phyloP scores from a whole-genome alignment of 345 rosid genomes.

The Eucalyptus decipiens region DNA sequence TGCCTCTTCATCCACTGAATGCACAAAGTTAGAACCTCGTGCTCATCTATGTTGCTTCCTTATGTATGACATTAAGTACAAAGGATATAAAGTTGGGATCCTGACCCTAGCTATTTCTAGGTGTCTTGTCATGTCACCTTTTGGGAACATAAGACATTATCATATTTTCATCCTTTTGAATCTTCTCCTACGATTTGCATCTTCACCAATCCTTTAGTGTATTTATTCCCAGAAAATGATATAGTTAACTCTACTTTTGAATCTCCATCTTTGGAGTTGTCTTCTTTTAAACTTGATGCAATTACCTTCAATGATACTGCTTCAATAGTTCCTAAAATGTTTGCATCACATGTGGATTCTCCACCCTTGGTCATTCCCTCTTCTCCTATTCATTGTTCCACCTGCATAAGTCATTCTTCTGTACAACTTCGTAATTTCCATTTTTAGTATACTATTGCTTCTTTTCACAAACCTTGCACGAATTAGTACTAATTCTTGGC shows the following conservation, averaged over 20 bases:
- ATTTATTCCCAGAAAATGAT: background rate
- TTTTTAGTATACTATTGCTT: background rate
- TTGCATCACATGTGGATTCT: background rate
- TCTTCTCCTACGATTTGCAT: background rate
- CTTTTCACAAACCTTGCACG: background rate
- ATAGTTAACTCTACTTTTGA: too few relatives aligned
- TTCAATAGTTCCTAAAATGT: too few relatives aligned
- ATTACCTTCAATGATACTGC: background rate
- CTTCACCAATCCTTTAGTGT: background rate
- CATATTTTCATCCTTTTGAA: background rate
- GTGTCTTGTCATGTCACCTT: background rate
- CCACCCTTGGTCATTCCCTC: background rate
- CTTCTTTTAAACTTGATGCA: background rate
- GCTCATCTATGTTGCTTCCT: background rate
- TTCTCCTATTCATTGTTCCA: background rate
- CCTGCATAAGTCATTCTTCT: background rate
- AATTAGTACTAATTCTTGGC: background rate
- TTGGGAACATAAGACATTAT: background rate
- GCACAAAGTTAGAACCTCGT: background rate
- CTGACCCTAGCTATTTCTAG: background rate
- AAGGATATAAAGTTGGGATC: background rate
- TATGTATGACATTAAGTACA: background rate
- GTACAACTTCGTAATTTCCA: background rate
- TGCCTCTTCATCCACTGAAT: background rate
- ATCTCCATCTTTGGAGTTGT: background rate